Evolutionary conservation across 2,329 filamentous ascomycete genomes (phyloP).

Genomic region (Curvularia spicifera): DNA sequence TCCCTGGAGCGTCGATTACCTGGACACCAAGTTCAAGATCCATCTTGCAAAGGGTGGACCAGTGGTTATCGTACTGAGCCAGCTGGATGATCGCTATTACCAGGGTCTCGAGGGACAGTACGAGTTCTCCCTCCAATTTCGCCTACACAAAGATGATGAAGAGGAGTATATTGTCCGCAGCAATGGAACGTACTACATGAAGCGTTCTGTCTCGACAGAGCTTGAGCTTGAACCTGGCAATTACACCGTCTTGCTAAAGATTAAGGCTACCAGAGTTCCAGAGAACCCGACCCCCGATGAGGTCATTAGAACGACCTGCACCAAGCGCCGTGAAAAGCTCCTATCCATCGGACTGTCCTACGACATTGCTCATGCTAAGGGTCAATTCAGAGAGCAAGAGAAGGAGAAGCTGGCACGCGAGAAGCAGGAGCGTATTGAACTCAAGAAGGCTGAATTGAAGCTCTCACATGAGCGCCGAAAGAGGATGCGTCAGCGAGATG

Average conservation of each 20-base stretch:
- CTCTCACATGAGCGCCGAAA: slow-evolving; percentile 46
- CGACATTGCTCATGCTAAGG: slow-evolving; percentile 73
- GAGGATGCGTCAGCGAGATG: slow-evolving; percentile 47
- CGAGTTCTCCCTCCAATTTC: slow-evolving; percentile 64
- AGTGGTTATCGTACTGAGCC: slow-evolving; percentile 65
- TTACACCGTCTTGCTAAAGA: slow-evolving; percentile 77
- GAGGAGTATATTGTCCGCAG: slow-evolving; percentile 66
- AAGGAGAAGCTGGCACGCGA: slow-evolving; percentile 51
- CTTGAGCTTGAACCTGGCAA: slow-evolving; percentile 74
- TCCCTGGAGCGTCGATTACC: slow-evolving; percentile 66
- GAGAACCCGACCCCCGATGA: slow-evolving; percentile 66
- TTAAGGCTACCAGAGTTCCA: slow-evolving; percentile 67
- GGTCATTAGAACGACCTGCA: slow-evolving; percentile 69
- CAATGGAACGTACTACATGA: slow-evolving; percentile 66
- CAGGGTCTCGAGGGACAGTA: slow-evolving; percentile 64
- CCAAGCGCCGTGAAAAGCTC: slow-evolving; percentile 72
- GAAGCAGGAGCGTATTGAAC: slow-evolving; percentile 47
- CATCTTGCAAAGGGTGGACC: slow-evolving; percentile 59
- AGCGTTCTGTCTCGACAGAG: slow-evolving; percentile 77
- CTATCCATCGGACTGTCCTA: slow-evolving; percentile 72
- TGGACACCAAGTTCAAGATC: slow-evolving; percentile 65
- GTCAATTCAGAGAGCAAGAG: slow-evolving; percentile 61
- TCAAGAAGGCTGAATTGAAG: slow-evolving; percentile 47
- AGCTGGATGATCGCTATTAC: slow-evolving; percentile 68
- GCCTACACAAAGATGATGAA: slow-evolving; percentile 65